Evolutionary conservation across 225 moss, liverwort and hornwort species (phyloP).

Genomic region (Polytrichum commune): DNA sequence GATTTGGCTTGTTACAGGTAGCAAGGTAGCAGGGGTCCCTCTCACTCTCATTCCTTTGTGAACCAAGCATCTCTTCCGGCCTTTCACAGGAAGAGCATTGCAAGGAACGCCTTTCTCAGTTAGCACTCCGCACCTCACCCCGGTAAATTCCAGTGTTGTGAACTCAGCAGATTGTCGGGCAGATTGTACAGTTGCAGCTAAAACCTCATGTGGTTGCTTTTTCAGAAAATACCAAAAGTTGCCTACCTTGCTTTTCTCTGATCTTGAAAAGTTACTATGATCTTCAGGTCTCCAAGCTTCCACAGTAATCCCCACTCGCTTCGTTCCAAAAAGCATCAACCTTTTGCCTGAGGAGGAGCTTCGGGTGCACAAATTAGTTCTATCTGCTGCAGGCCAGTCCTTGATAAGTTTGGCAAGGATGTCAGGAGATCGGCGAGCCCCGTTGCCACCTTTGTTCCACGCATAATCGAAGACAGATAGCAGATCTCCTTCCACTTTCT

Average conservation of each 20-base stretch:
- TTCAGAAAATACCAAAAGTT: conserved; percentile 13
- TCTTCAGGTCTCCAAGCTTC: conserved; percentile 61
- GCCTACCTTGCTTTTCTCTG: conserved; percentile 9
- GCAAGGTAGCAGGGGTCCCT: background rate
- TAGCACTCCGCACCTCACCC: background rate
- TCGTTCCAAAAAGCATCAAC: conserved; percentile 39
- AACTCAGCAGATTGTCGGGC: background rate
- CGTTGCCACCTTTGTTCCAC: conserved; percentile 78
- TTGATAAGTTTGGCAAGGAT: conserved; percentile 74
- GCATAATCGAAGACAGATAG: conserved; percentile 87
- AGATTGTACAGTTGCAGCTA: background rate
- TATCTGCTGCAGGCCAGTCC: conserved; percentile 40
- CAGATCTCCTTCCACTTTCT: conserved; percentile 80
- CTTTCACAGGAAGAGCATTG: conserved; percentile 11
- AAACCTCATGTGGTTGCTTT: conserved; percentile 9
- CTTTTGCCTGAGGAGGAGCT: conserved; percentile 22
- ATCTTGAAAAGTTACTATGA: background rate
- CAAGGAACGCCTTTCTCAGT: conserved; percentile 5
- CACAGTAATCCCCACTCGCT: conserved; percentile 70
- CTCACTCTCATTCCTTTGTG: conserved; percentile 15
- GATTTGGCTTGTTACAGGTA: background rate
- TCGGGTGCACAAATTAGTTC: conserved; percentile 30
- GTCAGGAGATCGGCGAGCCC: conserved; percentile 69
- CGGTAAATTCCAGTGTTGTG: background rate
- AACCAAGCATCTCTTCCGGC: conserved; percentile 8